These are phyloP conservation scores for Gentiana macrophylla DNA, from an alignment of 257 asterid genomes.

Conservation along the genomic window DNA sequence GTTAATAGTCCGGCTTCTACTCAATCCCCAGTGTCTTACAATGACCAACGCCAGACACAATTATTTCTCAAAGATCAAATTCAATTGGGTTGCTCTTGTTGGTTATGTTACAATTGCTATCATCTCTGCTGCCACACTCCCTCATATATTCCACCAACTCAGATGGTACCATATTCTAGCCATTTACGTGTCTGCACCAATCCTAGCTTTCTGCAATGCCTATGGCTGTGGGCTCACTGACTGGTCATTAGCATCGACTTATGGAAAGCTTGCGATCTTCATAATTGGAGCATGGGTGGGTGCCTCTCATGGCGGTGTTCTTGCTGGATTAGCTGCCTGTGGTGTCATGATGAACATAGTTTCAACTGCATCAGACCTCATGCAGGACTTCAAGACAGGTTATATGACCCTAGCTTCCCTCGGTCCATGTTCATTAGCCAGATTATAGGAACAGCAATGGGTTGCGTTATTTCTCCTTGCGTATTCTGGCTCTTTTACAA, in stretches of 20 bases:
- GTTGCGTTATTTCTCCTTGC: constrained; percentile 71
- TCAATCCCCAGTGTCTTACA: constrained; percentile 36
- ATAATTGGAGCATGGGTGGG: constrained; percentile 92
- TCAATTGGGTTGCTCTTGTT: constrained; percentile 54
- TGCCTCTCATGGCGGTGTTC: constrained; percentile 69
- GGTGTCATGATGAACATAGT: constrained; percentile 98
- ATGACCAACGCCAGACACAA: constrained; percentile 54
- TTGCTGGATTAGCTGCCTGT: constrained; percentile 86
- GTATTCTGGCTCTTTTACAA: constrained; percentile 83
- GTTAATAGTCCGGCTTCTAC: constrained; percentile 25
- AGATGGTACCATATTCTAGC: constrained; percentile 64
- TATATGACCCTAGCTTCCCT: constrained; percentile 86
- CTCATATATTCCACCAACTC: constrained; percentile 68
- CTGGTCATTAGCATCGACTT: constrained; percentile 84
- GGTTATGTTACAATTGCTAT: constrained; percentile 55
- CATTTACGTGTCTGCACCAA: constrained; percentile 69
- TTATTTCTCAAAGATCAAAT: constrained; percentile 81
- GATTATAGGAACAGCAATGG: constrained; percentile 84
- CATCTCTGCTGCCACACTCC: constrained; percentile 48
- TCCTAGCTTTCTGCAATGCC: constrained; percentile 83
- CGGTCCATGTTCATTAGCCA: constrained; percentile 90
- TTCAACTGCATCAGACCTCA: constrained; percentile 84
- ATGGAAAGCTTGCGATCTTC: constrained; percentile 83
- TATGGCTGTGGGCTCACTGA: constrained; percentile 91
- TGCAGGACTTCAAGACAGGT: constrained; percentile 84